Base-by-base conservation (phyloP, 192 early-diverging fungal genomes). In the Gonapodya sp. region DNA sequence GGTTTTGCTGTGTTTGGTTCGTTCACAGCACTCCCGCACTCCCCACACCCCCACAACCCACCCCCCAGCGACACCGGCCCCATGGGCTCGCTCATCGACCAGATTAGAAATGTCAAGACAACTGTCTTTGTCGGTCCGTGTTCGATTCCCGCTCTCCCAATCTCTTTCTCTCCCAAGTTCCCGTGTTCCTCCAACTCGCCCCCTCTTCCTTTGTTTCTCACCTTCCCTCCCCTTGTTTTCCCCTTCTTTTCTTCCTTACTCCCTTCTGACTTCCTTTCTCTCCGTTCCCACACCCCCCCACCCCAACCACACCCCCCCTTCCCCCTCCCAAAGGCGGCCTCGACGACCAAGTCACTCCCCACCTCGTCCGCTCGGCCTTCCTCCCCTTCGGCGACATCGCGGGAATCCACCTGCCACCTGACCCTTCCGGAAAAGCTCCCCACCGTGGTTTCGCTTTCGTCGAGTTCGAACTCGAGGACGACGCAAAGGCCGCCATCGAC, bases 401-500 rank as follows among this genome's bases (percentile, higher is more conserved):
- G 16, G 89, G 92, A 75, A 90, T 98, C 30, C 92, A 95, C 72
- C 87, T 99, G 64, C 95, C 96, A 0, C 87, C 89, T 8, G 95
- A 97, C 86, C 89, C 91, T 36, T 35, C 33, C n/a, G 34, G 72
- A 88, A 88, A 82, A 36, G 92, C 92, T 79, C 86, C 86, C 35
- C 96, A 97, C 85, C 91, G 96, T 36, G 98, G 98, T 8, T 98
- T 98, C 84, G 96, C 93, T 16, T 98, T 99, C 86, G 88, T 99
- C 24, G 96, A 98, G 84, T 99, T 94, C 83, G 97, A 97, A 83
- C 84, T 88, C 18, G 82, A 90, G 1, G 91, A 89, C 35, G 97
- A 99, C 86, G 94, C 95, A 0, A 33, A 82, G 64, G 95, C 93
- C 31, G 96, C 98, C n/a, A 91, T 94, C 74, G 94, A 96, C 83